phyloP scores from a whole-genome alignment of 768 basidiomycete species.

The Lepiota brunneoincarnata region DNA sequence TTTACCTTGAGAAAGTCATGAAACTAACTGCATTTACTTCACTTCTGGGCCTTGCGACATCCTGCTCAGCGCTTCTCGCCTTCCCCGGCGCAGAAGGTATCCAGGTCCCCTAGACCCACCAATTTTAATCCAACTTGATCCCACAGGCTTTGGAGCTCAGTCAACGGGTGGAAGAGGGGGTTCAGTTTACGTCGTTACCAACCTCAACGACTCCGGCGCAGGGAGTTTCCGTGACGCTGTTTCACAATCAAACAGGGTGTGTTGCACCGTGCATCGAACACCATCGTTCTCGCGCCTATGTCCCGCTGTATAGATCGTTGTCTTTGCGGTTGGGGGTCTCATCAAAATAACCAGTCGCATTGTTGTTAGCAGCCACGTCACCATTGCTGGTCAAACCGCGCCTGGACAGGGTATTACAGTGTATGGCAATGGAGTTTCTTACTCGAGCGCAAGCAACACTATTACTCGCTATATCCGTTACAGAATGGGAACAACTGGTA shows the following conservation, averaged over 20 bases:
- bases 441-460: slow-evolving; percentile 28
- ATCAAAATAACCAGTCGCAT: slow-evolving; percentile 29
- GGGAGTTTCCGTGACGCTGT: slow-evolving; percentile 35
- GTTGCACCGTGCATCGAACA: not conserved
- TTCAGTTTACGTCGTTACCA: slow-evolving; percentile 31
- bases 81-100: slow-evolving; percentile 33
- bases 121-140: not conserved
- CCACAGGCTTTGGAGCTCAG: slow-evolving; percentile 30
- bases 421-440: slow-evolving; percentile 32
- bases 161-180: slow-evolving; percentile 31
- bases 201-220: slow-evolving; percentile 30
- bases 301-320: slow-evolving; percentile 23
- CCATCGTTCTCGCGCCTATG: not conserved
- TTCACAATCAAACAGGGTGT: slow-evolving; percentile 25
- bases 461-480: slow-evolving; percentile 27
- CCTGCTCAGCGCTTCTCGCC: slow-evolving; percentile 24
- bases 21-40: slow-evolving; percentile 2
- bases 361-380: slow-evolving; percentile 28
- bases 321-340: slow-evolving; percentile 31
- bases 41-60: slow-evolving; percentile 13
- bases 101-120: too few relatives aligned
- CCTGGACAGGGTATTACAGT: slow-evolving; percentile 37
- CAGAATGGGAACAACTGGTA: slow-evolving; percentile 29
- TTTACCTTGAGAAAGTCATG: not conserved
- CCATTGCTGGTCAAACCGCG: slow-evolving; percentile 34